phyloP scores from a whole-genome alignment of 1,284 basidiomycete genomes.

The Mycena citricolor region DNA sequence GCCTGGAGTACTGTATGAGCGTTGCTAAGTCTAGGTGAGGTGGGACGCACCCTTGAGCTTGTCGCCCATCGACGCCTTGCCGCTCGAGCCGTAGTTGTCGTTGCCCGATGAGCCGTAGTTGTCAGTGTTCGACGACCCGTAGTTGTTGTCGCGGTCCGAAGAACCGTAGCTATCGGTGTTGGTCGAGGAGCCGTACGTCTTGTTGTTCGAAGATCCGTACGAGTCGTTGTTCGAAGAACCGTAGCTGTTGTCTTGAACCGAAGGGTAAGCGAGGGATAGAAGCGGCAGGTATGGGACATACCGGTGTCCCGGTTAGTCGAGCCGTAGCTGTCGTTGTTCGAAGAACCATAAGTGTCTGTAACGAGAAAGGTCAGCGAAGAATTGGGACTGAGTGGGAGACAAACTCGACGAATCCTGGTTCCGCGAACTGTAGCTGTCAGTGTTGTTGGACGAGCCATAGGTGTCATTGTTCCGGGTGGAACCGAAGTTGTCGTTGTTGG shows the following conservation, averaged over 20 bases:
- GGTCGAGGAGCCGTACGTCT: slow-evolving; percentile 22
- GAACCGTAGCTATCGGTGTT: slow-evolving; percentile 9
- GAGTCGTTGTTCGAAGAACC: slow-evolving; percentile 25
- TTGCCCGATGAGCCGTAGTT: slow-evolving; percentile 4
- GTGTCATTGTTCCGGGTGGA: slow-evolving; percentile 13
- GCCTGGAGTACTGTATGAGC: no score
- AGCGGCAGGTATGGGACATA: no score
- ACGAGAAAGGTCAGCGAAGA: no score
- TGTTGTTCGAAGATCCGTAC: slow-evolving; percentile 24
- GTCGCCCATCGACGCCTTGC: slow-evolving; percentile 16
- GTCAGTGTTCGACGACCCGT: slow-evolving; percentile 24
- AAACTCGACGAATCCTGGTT: slow-evolving; percentile 21
- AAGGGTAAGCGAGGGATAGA: no score
- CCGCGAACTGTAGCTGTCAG: slow-evolving; percentile 13
- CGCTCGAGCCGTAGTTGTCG: background rate
- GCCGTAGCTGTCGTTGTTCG: no score
- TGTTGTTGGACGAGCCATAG: slow-evolving; percentile 11
- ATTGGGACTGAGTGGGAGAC: no score
- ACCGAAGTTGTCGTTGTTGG: no score
- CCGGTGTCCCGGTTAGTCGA: no score
- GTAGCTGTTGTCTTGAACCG: no score
- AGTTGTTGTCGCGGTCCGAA: slow-evolving; percentile 26
- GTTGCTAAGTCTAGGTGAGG: no score
- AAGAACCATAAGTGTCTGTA: no score
- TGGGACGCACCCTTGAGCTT: slow-evolving; percentile 19